Evolutionary conservation across 208 protist species (phyloP), one percentile per base, ranked within the genome.

Genomic region (Leptomonas pyrrhocoris): DNA sequence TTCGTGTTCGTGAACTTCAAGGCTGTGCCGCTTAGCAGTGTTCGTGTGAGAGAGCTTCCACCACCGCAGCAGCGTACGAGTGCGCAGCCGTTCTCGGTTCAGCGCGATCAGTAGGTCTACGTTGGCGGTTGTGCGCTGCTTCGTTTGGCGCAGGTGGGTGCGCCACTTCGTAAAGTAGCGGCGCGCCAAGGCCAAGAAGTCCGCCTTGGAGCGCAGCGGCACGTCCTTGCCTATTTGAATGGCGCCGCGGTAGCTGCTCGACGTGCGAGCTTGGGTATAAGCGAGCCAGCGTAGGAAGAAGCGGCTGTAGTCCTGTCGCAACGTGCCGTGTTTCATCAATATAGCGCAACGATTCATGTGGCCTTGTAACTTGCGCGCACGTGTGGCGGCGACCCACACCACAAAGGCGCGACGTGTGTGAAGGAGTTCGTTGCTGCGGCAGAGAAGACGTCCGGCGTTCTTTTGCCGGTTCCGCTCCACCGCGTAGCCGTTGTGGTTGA

Each of bases 201-300:
- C 85, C 42, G 73, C 68, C 57, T 86, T 86, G 9, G 79, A 75
- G 38, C 79, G 80, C 38, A 94, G 69, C 0, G 83, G 84, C 27
- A 92, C 86, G 18, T 86, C 83, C 31, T 80, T 72, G 9, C 73
- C 62, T 1, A 84, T 36, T 13, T 59, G 67, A 40, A 74, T 74
- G 2, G 59, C 46, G 5, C 23, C 23, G 21, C 73, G 68, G 34
- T 71, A 64, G 43, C 72, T 62, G 4, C 50, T 53, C 13, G 40
- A 67, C 23, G 63, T 59, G 12, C 70, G 51, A 0, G 57, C 61
- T 58, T 89, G 85, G 3, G 81, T 74, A 25, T 53, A 72, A 50
- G 78, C 73, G 31, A 92, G 76, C 90, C 90, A 95, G 28, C 78
- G 80, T n/a, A 92, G 21, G 53, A 93, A 90, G 43, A 82, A 81